phyloP scores from a whole-genome alignment of 1,139 yeast genomes.

The Suhomyces bolitotheri region DNA sequence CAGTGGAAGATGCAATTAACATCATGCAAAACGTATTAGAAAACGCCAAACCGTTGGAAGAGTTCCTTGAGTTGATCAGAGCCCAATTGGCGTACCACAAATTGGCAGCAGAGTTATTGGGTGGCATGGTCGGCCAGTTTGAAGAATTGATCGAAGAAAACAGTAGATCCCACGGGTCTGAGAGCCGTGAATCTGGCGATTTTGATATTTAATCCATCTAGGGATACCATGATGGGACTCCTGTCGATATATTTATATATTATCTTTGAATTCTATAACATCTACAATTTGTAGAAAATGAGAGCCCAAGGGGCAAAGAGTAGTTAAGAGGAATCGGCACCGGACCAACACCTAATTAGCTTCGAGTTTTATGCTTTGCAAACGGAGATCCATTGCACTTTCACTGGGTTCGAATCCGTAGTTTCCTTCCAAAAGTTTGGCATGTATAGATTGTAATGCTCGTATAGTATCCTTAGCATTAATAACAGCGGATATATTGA shows the following conservation, averaged over 20 bases:
- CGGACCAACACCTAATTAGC: slow-evolving; percentile 1
- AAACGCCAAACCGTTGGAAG: slow-evolving; percentile 69
- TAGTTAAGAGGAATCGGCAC: too few species aligned
- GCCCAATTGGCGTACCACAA: slow-evolving; percentile 87
- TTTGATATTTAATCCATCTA: slow-evolving; percentile 38
- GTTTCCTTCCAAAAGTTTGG: slow-evolving; percentile 60
- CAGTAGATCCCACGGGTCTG: slow-evolving; percentile 20
- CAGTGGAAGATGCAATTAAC: slow-evolving; percentile 85
- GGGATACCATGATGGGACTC: too few species aligned
- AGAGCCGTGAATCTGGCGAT: slow-evolving; percentile 42
- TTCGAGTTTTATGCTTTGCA: slow-evolving; percentile 31
- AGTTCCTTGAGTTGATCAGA: slow-evolving; percentile 65
- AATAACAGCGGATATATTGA: slow-evolving; percentile 92
- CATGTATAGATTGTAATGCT: slow-evolving; percentile 85
- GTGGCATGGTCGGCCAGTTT: slow-evolving; percentile 63
- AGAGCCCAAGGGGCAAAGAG: too few species aligned
- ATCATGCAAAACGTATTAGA: slow-evolving; percentile 83
- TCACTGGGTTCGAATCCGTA: slow-evolving; percentile 29
- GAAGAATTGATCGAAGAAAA: slow-evolving; percentile 59
- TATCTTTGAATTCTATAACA: not conserved
- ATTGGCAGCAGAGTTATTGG: slow-evolving; percentile 69
- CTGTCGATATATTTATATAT: not conserved
- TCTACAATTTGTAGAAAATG: too few species aligned
- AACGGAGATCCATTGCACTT: slow-evolving; percentile 39
- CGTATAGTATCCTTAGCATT: slow-evolving; percentile 79